Conservation (phyloP, 2,329 filamentous ascomycete genomes). For the Lecanosticta acicola region DNA sequence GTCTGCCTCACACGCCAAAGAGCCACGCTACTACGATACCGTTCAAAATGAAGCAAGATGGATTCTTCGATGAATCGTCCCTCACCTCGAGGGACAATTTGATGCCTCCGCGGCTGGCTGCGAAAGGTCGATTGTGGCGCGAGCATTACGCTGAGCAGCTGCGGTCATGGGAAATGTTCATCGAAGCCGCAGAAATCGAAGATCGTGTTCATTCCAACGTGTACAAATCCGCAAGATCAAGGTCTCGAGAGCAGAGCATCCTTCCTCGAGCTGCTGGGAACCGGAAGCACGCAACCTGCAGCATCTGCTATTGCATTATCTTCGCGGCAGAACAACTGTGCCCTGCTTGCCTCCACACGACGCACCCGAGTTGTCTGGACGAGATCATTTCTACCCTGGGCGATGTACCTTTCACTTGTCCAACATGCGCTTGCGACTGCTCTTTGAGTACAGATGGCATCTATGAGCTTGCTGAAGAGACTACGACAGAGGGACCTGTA, state of each 20-base stretch:
- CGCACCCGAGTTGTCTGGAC: constrained; percentile 25
- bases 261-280: constrained; percentile 2
- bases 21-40: constrained; percentile 37
- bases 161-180: constrained; percentile 52
- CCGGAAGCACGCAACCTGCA: constrained; percentile 19
- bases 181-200: constrained; percentile 53
- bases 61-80: constrained; percentile 47
- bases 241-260: neutral
- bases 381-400: constrained; percentile 10
- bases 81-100: constrained; percentile 43
- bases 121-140: constrained; percentile 50
- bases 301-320: constrained; percentile 26
- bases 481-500: neutral
- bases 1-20: constrained; percentile 29
- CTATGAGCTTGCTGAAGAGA: constrained; percentile 7
- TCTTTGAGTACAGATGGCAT: constrained; percentile 9
- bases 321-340: constrained; percentile 28
- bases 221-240: neutral
- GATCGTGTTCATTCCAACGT: constrained; percentile 45
- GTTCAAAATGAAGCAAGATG: constrained; percentile 52
- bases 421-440: constrained; percentile 30
- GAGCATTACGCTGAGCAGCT: constrained; percentile 54
- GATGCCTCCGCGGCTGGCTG: constrained; percentile 45
- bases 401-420: constrained; percentile 23
- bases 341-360: constrained; percentile 26